Base-by-base conservation (phyloP, 768 basidiomycete species). In the Lentinula aciculospora region DNA sequence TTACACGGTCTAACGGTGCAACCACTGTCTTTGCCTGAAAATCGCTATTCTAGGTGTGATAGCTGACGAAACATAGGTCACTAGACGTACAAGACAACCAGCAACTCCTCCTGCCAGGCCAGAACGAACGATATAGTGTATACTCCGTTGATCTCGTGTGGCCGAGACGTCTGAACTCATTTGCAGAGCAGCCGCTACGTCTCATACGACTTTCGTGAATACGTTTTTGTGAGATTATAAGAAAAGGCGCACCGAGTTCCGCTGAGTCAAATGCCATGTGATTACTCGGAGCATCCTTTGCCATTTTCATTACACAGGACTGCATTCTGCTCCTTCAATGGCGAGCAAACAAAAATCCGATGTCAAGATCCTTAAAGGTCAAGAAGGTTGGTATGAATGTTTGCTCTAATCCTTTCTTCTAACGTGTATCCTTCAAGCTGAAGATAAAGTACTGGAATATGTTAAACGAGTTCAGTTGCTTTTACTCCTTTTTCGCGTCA, bases 1-100 rank as follows among this genome's bases (percentile, higher is more conserved):
- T 99, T 64, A 99, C 95, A 68, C 97, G 81, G 70, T 99, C 97
- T 49, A 99, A 81, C 3, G 97, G 97, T 19, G 97, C 97, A 44
- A 97, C 92, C 31, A 87, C 88, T 12, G 94, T 93, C 74, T 96
- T 96, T 49, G 94, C 94, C 95, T 96, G 62, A 39, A 46, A 25
- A 12, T 37, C 47, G 44, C 50, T 37, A 36, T 46, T 40, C 31
- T 51, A 61, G 45, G 63, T 59, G 37, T 65, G 61, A 48, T 51
- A 36, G 7, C 36, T 37, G 48, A 56, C 39, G 58, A 45, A 37
- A 27, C 60, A 21, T 42, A 47, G 61, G n/a, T 32, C 56, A 60
- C 40, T 32, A 64, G 37, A 81, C 92, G 66, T 68, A 97, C 95
- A 62, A 95, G 80, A 73, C 94, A 96, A 51, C 94, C 95, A 36